Conservation (phyloP, 345 rosid genomes). For the Bruguiera gymnorhiza region DNA sequence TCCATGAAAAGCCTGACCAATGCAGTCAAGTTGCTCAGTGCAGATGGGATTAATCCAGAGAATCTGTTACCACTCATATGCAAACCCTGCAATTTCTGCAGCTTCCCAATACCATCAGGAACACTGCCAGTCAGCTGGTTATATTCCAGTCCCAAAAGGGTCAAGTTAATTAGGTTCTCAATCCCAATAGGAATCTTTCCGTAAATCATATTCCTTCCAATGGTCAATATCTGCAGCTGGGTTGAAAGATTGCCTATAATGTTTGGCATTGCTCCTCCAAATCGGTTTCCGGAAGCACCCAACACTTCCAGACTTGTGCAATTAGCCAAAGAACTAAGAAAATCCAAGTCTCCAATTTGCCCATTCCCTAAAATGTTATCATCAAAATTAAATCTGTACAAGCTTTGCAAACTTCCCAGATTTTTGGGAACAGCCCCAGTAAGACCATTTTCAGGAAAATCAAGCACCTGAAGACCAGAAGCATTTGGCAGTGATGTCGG, state of each 20-base stretch:
- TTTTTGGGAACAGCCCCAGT: conserved; percentile 14
- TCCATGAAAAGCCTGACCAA: conserved; percentile 22
- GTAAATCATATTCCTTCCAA: conserved; percentile 11
- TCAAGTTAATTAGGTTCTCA: conserved; percentile 14
- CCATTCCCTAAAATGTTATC: conserved; percentile 21
- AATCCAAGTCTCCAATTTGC: conserved; percentile 20
- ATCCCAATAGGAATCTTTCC: conserved; percentile 25
- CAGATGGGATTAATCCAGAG: conserved; percentile 16
- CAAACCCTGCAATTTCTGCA: conserved; percentile 14
- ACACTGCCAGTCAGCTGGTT: conserved; percentile 23
- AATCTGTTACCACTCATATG: conserved; percentile 8
- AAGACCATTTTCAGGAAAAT: conserved; percentile 23
- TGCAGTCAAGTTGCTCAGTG: conserved; percentile 21
- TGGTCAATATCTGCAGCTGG: not conserved
- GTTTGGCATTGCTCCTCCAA: conserved; percentile 31
- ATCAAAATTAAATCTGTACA: conserved; percentile 28
- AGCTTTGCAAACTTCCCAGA: conserved; percentile 15
- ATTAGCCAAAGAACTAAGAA: conserved; percentile 26
- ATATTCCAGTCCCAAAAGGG: conserved; percentile 9
- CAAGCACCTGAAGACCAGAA: conserved; percentile 23
- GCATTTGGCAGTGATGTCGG: conserved; percentile 28
- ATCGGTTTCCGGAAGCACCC: conserved; percentile 7
- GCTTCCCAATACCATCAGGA: conserved; percentile 20
- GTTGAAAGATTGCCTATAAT: conserved; percentile 23
- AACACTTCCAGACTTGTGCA: conserved; percentile 21